These are phyloP conservation scores for Colletotrichum tropicale DNA, from an alignment of 2,329 filamentous ascomycete species.

Conservation along the genomic window DNA sequence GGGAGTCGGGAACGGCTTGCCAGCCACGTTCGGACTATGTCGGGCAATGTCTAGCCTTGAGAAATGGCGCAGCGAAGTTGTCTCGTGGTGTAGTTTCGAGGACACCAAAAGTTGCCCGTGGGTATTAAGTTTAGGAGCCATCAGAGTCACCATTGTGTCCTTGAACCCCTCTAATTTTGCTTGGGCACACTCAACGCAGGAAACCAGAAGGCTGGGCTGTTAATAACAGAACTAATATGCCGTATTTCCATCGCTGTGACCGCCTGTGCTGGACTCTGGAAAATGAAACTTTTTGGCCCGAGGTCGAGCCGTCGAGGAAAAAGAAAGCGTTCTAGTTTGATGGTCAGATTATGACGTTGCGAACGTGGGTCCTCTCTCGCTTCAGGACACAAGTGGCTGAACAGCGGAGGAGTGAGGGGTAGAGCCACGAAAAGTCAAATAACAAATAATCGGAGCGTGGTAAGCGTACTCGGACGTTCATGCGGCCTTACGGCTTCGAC, in stretches of 20 bases:
- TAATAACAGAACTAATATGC: background rate
- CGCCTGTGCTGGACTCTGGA: background rate
- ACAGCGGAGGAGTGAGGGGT: background rate
- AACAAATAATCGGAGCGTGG: background rate
- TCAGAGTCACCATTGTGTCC: rapidly evolving
- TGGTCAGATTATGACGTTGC: constrained; percentile 7
- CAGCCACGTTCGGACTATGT: background rate
- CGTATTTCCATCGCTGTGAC: background rate
- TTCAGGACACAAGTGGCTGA: background rate
- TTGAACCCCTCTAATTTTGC: background rate
- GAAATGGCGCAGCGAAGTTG: background rate
- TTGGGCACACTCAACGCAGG: background rate
- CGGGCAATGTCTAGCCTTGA: background rate
- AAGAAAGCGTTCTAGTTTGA: background rate
- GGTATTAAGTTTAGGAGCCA: background rate
- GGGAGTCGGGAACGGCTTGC: constrained; percentile 11
- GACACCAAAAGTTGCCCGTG: background rate
- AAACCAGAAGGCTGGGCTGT: background rate
- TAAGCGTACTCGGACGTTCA: background rate
- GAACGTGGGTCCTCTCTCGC: background rate
- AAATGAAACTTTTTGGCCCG: background rate
- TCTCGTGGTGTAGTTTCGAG: background rate
- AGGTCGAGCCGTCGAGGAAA: background rate
- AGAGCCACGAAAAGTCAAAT: background rate
- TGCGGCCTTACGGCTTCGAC: background rate